Percentiles rank a stretch among this genome's conserved stretches.
These are phyloP conservation scores for Chlamydomonas sp. DNA, from an alignment of 139 green algal species.

Conservation along the genomic window DNA sequence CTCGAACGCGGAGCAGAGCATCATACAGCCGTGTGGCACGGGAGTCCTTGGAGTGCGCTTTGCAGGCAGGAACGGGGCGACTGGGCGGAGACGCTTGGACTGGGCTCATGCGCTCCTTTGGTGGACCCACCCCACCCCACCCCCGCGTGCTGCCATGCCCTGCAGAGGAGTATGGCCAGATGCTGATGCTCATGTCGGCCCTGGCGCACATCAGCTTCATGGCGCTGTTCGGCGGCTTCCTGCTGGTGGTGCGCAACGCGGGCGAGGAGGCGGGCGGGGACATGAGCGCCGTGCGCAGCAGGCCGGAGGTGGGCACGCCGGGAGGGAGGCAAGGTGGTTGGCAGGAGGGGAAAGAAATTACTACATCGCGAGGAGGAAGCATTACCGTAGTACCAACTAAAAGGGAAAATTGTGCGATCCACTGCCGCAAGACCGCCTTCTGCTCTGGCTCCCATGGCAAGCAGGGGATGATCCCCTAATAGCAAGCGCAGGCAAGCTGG, in stretches of 20 bases:
- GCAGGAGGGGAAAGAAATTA: background rate
- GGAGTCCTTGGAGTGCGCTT: no score
- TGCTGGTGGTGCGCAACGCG: constrained; percentile 21
- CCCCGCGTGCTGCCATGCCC: background rate
- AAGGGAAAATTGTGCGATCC: no score
- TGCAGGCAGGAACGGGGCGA: no score
- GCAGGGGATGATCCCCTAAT: no score
- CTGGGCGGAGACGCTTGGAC: background rate
- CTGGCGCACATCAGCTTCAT: constrained; percentile 40
- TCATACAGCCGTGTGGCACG: no score
- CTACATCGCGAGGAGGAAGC: no score
- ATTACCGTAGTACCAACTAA: no score
- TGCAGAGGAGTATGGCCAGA: constrained; percentile 37
- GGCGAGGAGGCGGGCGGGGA: background rate
- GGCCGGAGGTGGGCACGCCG: background rate
- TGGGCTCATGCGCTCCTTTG: background rate
- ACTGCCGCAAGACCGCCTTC: no score
- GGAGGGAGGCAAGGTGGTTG: background rate
- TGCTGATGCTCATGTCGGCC: constrained; percentile 36
- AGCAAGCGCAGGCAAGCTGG: no score
- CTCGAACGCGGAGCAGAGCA: no score
- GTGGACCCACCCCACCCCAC: background rate
- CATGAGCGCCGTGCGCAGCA: background rate
- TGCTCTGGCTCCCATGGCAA: no score
- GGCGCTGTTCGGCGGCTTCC: constrained; percentile 31